These are phyloP conservation scores for Aureobasidium musti DNA, from an alignment of 2,329 filamentous ascomycete genomes.

Conservation along the genomic window DNA sequence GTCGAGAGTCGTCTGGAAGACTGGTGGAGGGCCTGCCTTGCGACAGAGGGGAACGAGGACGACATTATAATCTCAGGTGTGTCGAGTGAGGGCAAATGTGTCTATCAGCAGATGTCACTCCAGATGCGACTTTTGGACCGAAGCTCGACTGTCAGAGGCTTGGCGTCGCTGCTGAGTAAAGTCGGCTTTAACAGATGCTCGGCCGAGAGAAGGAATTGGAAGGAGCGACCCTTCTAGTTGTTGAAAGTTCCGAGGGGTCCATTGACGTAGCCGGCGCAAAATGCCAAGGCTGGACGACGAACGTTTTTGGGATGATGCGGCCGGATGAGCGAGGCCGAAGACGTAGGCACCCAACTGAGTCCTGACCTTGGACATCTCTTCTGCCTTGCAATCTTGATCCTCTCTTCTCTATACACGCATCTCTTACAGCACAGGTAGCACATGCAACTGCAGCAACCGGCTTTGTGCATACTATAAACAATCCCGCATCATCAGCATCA, in stretches of 20 bases:
- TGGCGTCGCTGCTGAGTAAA: conserved; percentile 20
- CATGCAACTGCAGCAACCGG: conserved; percentile 13
- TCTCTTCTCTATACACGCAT: neutral
- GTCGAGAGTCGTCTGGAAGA: conserved; percentile 55
- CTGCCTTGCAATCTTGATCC: neutral
- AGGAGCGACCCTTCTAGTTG: neutral
- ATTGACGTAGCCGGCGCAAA: conserved; percentile 13
- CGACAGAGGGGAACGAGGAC: conserved; percentile 61
- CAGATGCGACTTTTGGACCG: conserved; percentile 22
- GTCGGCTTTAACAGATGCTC: neutral
- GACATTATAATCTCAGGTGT: conserved; percentile 43
- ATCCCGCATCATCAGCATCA: conserved; percentile 13
- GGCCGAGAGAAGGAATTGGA: conserved; percentile 3
- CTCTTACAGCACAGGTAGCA: neutral
- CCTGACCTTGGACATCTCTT: neutral
- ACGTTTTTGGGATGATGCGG: conserved; percentile 24
- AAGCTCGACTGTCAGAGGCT: conserved; percentile 1
- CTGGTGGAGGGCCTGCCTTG: conserved; percentile 71
- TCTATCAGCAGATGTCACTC: conserved; percentile 27
- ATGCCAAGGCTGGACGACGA: conserved; percentile 3
- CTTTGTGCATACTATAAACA: neutral
- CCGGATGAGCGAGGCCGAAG: conserved; percentile 17
- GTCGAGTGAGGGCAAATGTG: neutral
- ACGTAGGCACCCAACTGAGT: neutral
- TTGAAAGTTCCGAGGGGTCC: conserved; percentile 17